Evolutionary conservation across 2,329 filamentous ascomycete species (phyloP).

Genomic region (Alternaria conjuncta): DNA sequence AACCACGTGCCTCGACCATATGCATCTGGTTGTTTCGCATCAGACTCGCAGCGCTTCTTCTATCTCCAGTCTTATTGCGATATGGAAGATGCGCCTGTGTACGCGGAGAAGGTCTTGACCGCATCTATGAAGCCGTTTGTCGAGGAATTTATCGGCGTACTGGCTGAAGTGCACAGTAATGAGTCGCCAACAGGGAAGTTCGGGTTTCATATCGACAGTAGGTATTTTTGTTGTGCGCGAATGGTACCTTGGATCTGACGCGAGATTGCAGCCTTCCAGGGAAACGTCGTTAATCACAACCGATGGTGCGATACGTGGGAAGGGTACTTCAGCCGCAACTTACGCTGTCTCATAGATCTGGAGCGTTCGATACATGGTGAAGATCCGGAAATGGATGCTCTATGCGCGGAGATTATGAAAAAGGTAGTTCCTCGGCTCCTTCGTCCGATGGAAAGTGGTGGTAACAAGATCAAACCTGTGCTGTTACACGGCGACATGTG

Average conservation of each 20-base stretch:
- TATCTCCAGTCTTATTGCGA: no score
- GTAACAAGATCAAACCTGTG: neutral
- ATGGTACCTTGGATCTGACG: no score
- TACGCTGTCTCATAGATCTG: no score
- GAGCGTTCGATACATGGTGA: neutral
- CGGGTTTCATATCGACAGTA: neutral
- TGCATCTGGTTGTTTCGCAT: no score
- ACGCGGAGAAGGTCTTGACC: no score
- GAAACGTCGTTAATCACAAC: neutral
- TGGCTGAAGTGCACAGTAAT: no score
- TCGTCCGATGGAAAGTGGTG: neutral
- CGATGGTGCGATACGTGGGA: neutral
- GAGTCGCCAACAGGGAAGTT: neutral
- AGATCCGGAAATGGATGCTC: neutral
- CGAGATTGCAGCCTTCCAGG: neutral
- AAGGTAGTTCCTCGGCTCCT: neutral
- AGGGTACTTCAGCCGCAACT: neutral
- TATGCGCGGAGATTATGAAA: fast-evolving
- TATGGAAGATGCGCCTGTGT: no score
- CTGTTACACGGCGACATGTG: neutral
- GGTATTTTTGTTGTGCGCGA: no score
- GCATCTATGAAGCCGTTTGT: no score
- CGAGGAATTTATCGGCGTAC: no score
- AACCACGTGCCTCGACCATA: no score
- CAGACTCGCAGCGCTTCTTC: no score